These are phyloP conservation scores for Annulohypoxylon nitens DNA, from an alignment of 495 filamentous ascomycete species.

Conservation along the genomic window DNA sequence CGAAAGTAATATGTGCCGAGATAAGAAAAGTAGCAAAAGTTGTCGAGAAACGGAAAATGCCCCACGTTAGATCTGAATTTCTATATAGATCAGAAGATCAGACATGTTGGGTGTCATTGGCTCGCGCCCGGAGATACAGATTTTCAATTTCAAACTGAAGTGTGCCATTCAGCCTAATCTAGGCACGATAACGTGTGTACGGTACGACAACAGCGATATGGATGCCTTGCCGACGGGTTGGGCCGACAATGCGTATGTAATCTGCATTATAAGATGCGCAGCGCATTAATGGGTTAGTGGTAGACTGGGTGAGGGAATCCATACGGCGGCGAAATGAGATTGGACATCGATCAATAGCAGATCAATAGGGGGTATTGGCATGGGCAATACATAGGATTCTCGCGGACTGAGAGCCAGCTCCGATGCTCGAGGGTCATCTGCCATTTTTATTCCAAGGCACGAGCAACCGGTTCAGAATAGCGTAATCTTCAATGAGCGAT, in stretches of 20 bases:
- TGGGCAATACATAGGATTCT: constrained; percentile 1
- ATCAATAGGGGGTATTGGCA: not conserved
- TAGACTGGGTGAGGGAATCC: not conserved
- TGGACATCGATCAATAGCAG: not conserved
- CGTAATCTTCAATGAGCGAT: constrained; percentile 41
- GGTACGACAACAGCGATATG: constrained; percentile 5
- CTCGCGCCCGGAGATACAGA: constrained; percentile 40
- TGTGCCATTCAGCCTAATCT: constrained; percentile 44
- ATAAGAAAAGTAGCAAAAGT: constrained; percentile 28
- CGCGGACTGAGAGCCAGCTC: constrained; percentile 2
- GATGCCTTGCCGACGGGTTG: constrained; percentile 9
- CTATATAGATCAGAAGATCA: constrained; percentile 47
- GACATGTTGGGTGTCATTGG: constrained; percentile 41
- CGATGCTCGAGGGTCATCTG: constrained; percentile 24
- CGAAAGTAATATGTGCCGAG: constrained; percentile 26
- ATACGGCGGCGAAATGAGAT: constrained; percentile 9
- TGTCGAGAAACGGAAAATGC: constrained; percentile 39
- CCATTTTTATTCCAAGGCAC: constrained; percentile 12
- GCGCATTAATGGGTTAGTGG: not conserved
- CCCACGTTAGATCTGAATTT: constrained; percentile 47
- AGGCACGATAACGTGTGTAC: constrained; percentile 15
- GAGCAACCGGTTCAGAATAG: constrained; percentile 16
- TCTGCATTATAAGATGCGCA: not conserved
- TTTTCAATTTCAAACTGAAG: constrained; percentile 19
- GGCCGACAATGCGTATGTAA: not conserved